These are phyloP conservation scores for Simplicillium aogashimaense DNA, from an alignment of 2,329 filamentous ascomycete species.

Conservation along the genomic window DNA sequence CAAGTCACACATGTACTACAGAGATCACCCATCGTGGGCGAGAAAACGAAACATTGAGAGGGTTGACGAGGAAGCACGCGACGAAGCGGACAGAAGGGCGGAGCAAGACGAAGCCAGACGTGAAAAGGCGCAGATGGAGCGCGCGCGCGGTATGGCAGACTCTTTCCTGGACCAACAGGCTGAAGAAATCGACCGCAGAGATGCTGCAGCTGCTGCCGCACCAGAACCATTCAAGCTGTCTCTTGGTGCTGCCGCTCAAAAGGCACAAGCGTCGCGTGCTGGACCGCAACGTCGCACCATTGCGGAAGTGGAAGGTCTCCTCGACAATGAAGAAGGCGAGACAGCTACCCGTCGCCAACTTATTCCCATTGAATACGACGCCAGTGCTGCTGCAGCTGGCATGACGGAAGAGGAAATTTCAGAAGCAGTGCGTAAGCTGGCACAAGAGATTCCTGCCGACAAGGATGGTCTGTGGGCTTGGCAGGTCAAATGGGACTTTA, in stretches of 20 bases:
- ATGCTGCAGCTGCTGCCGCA: slow-evolving; percentile 29
- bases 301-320: slow-evolving; percentile 84
- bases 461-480: slow-evolving; percentile 85
- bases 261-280: slow-evolving; percentile 44
- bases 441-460: slow-evolving; percentile 81
- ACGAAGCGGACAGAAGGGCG: slow-evolving; percentile 71
- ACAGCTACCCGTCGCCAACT: slow-evolving; percentile 62
- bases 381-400: slow-evolving; percentile 46
- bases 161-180: slow-evolving; percentile 82
- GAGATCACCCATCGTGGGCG: slow-evolving; percentile 75
- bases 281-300: slow-evolving; percentile 64
- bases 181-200: slow-evolving; percentile 55
- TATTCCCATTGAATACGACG: slow-evolving; percentile 74
- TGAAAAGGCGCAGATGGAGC: slow-evolving; percentile 62
- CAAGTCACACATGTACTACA: slow-evolving; percentile 74
- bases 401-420: slow-evolving; percentile 83
- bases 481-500: slow-evolving; percentile 83
- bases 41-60: slow-evolving; percentile 69
- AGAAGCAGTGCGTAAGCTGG: slow-evolving; percentile 71
- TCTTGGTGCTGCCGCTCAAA: slow-evolving; percentile 79
- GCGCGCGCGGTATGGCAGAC: slow-evolving; percentile 76
- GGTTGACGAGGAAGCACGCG: slow-evolving; percentile 61
- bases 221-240: slow-evolving; percentile 87
- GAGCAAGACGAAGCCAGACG: slow-evolving; percentile 68
- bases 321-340: slow-evolving; percentile 90